Evolutionary conservation across 345 rosid genomes (phyloP).

Genomic region (rapeseed (Brassica napus)): Da-Ae NC_063445.1:24419501-24420000

Average conservation of each 20-base stretch:
- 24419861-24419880: not conserved
- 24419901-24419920: not conserved
- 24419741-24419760: too few relatives aligned
- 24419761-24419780: slow-evolving; percentile 32
- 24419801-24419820: not conserved
- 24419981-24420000: not conserved
- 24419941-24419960: not conserved
- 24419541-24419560: slow-evolving; percentile 16
- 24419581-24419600: too few relatives aligned
- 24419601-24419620: too few relatives aligned
- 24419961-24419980: not conserved
- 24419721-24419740: too few relatives aligned
- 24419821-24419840: not conserved
- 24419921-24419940: not conserved
- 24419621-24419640: too few relatives aligned
- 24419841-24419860: not conserved
- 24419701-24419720: too few relatives aligned
- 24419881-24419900: not conserved
- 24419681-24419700: too few relatives aligned
- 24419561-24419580: slow-evolving; percentile 30
- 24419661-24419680: too few relatives aligned
- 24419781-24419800: slow-evolving; percentile 14
- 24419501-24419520: slow-evolving; percentile 33
- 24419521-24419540: slow-evolving; percentile 41
- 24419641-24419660: too few relatives aligned